phyloP scores from a whole-genome alignment of 768 basidiomycete genomes.

The Termitomyces sp. region DNA sequence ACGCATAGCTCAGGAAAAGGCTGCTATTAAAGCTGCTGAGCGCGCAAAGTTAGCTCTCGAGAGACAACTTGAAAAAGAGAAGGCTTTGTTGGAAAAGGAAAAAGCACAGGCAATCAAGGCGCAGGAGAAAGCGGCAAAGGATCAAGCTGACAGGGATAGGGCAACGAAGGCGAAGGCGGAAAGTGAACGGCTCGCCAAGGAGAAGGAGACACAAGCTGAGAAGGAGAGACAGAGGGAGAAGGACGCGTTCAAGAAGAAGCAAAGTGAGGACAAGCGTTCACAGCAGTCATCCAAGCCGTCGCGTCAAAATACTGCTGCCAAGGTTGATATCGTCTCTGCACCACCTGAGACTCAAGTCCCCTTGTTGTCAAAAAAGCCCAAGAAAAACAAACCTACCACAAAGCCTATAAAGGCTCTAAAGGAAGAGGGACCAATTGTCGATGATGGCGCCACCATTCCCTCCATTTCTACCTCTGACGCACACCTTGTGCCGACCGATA shows the following conservation, averaged over 20 bases:
- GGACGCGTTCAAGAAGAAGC: constrained; percentile 22
- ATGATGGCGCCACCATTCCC: constrained; percentile 41
- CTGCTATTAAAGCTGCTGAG: constrained; percentile 50
- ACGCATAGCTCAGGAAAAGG: constrained; percentile 57
- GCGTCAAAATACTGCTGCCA: constrained; percentile 12
- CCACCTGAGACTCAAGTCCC: constrained; percentile 57
- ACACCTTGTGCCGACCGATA: constrained; percentile 40
- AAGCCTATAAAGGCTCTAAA: constrained; percentile 57
- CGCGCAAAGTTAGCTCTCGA: constrained; percentile 52
- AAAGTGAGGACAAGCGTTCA: constrained; percentile 21
- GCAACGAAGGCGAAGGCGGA: constrained; percentile 25
- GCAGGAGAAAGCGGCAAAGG: constrained; percentile 25
- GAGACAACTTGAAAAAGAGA: constrained; percentile 56
- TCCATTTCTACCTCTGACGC: constrained; percentile 51
- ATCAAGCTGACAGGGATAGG: constrained; percentile 38
- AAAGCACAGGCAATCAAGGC: constrained; percentile 39
- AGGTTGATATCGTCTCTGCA: constrained; percentile 20
- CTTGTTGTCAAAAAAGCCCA: constrained; percentile 78
- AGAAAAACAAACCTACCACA: constrained; percentile 70
- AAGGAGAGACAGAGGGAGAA: constrained; percentile 24
- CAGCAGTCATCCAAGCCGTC: constrained; percentile 7
- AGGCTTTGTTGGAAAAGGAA: constrained; percentile 44
- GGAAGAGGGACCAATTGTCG: constrained; percentile 48
- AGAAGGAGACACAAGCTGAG: constrained; percentile 23
- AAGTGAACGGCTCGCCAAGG: constrained; percentile 33